A percentile compares a stretch with the other conserved stretches of the same genome.
These are phyloP conservation scores for Dictyostelium citrinum DNA, from an alignment of 78 protist species.

Conservation along the genomic window DNA sequence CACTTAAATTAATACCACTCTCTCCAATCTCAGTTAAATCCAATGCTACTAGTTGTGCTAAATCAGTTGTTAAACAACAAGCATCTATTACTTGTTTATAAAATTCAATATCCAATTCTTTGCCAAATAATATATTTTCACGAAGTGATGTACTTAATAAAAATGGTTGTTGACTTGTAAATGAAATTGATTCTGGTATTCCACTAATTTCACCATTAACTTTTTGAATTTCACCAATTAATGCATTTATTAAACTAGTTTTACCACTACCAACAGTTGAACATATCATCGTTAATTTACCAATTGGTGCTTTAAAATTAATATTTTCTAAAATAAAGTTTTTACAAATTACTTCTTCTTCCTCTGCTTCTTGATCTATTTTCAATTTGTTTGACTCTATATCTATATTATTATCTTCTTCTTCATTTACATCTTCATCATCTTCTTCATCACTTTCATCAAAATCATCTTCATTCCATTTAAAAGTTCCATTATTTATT, in stretches of 20 bases:
- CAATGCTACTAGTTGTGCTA: slow-evolving; percentile 74
- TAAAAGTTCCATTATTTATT: background rate
- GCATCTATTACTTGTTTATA: slow-evolving; percentile 82
- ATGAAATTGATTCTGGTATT: background rate
- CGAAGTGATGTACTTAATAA: slow-evolving; percentile 88
- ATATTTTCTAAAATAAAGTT: background rate
- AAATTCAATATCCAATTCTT: slow-evolving; percentile 52
- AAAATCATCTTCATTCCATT: background rate
- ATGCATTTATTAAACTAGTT: slow-evolving; percentile 74
- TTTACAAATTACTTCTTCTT: background rate
- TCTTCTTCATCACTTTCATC: background rate
- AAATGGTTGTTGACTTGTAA: slow-evolving; percentile 93
- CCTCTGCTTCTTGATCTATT: background rate
- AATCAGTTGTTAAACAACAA: slow-evolving; percentile 84
- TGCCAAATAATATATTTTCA: slow-evolving; percentile 96
- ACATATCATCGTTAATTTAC: slow-evolving; percentile 67
- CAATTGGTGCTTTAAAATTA: slow-evolving; percentile 44
- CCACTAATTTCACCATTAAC: background rate
- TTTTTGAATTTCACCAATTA: slow-evolving; percentile 66
- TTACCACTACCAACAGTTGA: slow-evolving; percentile 94
- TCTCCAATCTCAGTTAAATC: slow-evolving; percentile 98
- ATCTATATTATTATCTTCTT: background rate
- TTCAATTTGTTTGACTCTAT: background rate
- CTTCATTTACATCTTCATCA: background rate
- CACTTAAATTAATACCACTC: slow-evolving; percentile 94